A percentile compares a stretch with the other conserved stretches of the same genome.
phyloP scores from a whole-genome alignment of 108 stramenopile genomes.

The Nitzschia sp. region DNA sequence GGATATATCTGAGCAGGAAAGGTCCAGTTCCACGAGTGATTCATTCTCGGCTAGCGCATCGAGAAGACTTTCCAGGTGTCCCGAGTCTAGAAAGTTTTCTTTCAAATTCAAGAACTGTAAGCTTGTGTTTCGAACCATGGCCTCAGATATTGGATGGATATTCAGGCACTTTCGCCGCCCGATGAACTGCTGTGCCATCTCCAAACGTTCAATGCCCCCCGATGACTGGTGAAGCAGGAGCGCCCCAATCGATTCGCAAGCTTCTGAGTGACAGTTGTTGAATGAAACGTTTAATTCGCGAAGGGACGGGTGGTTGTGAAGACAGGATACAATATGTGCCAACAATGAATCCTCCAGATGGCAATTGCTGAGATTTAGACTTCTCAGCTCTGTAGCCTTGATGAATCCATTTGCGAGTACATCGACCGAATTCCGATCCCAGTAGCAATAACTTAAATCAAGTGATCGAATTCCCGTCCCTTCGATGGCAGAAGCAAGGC shows the following conservation, averaged over 20 bases:
- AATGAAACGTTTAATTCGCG: background rate
- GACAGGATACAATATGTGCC: background rate
- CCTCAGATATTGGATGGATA: background rate
- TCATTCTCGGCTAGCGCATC: background rate
- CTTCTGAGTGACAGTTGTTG: conserved; percentile 6
- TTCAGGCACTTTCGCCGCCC: background rate
- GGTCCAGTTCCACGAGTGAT: background rate
- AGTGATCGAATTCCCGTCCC: background rate
- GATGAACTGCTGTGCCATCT: conserved; percentile 1
- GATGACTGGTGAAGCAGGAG: too few species aligned
- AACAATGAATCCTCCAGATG: background rate
- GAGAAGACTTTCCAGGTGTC: background rate
- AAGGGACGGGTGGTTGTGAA: background rate
- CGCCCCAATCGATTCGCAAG: background rate
- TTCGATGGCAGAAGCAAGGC: background rate
- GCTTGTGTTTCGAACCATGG: background rate
- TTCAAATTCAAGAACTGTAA: conserved; percentile 4
- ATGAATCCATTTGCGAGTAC: background rate
- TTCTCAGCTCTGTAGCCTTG: background rate
- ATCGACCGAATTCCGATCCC: background rate
- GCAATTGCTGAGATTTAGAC: background rate
- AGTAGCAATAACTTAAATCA: conserved; percentile 1
- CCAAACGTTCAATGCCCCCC: background rate
- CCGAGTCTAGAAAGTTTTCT: background rate
- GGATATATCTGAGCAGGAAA: conserved; percentile 1